Base-by-base conservation (phyloP, 2,329 filamentous ascomycete species). In the Aspergillus udagawae region DNA sequence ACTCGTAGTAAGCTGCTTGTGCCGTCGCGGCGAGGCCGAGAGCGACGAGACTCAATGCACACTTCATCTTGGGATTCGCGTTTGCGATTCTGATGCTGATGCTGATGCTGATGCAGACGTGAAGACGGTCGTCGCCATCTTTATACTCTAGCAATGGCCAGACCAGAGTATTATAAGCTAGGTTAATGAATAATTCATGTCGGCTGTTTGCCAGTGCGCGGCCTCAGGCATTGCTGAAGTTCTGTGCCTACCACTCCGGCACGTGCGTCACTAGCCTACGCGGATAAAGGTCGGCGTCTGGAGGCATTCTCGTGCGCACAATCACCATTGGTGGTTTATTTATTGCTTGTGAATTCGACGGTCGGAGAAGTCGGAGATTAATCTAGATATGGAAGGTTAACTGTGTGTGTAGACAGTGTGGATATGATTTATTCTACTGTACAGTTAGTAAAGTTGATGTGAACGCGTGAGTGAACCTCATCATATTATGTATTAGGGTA, bases 11-110 rank as follows among this genome's bases (percentile, higher is more conserved):
- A 7, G 63, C 60, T 4, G 66, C 65, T 4, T 64, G 79, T 3
- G 90, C 94, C 79, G 95, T 86, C 59, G 91, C 85, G 3, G 88
- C 85, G 0, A 96, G 80, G 1, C 84, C 80, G 0, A 92, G 76
- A 0, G 90, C 92, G 50, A 86, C 86, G 0, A 90, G 87, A 0
- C 92, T 91, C 0, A 89, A 83, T 65, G 95, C 86, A 32, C 96
- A 74, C 61, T 61, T 69, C 68, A 70, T 70, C 12, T 49, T 56
- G 48, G 2, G 12, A 27, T 20, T 14, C 35, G n/a, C 42, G 14
- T 32, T 35, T 17, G 14, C 29, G 2, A 17, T 38, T 17, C 14
- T 7, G 32, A 38, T 17, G 32, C 5, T 17, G 32, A 38, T 17
- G 32, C 23, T 6, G 32, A 35, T 35, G 14, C 32, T 3, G 12